Conservation (phyloP, 805 yeast species). For the Teunomyces tritomae region DNA sequence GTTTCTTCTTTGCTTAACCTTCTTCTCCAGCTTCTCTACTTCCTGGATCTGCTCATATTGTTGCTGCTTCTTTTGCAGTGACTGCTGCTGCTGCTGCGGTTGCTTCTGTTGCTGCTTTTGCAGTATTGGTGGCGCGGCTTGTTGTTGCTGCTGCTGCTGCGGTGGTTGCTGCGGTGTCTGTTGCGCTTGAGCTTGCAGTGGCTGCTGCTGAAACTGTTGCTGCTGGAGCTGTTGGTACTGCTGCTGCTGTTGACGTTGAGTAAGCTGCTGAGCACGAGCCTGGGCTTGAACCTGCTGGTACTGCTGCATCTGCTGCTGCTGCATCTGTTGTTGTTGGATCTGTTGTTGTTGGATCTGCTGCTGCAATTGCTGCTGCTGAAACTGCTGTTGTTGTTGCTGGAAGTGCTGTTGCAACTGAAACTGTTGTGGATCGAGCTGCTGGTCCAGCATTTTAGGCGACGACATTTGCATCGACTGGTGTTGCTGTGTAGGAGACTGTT, state of each 20-base stretch:
- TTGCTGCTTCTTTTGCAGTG: background rate
- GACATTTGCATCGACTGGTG: slow-evolving; percentile 13
- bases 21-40: slow-evolving; percentile 6
- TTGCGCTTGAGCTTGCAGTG: slow-evolving; percentile 7
- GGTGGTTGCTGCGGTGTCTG: slow-evolving; percentile 11
- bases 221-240: slow-evolving; percentile 14
- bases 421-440: slow-evolving; percentile 10
- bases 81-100: slow-evolving; percentile 4
- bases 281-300: slow-evolving; percentile 13
- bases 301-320: slow-evolving; percentile 10
- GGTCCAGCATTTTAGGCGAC: slow-evolving; percentile 12
- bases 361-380: slow-evolving; percentile 8
- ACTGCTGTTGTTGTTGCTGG: slow-evolving; percentile 10
- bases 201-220: slow-evolving; percentile 19
- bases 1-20: slow-evolving; percentile 1
- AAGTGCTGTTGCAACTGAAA: slow-evolving; percentile 3
- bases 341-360: slow-evolving; percentile 11
- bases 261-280: slow-evolving; percentile 22
- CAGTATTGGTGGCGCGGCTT: slow-evolving; percentile 4
- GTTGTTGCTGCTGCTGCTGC: slow-evolving; percentile 13
- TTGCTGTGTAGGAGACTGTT: slow-evolving; percentile 14
- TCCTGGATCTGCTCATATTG: slow-evolving; percentile 4
- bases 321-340: slow-evolving; percentile 6
- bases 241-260: slow-evolving; percentile 8
- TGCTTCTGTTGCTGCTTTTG: slow-evolving; percentile 8